Base-by-base conservation (phyloP, 768 basidiomycete species). In the Lactarius trivialis region DNA sequence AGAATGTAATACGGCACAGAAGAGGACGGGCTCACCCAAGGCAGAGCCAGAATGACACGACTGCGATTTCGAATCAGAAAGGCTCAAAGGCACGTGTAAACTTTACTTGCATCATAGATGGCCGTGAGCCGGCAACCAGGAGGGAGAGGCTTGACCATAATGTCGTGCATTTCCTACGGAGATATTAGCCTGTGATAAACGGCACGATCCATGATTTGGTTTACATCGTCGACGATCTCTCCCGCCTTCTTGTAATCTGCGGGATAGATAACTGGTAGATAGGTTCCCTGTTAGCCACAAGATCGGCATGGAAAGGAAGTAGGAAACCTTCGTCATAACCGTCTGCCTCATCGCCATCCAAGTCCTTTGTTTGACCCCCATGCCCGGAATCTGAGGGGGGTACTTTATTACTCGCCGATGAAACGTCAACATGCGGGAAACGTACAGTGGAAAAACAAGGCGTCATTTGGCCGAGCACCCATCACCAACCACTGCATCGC, bases 331-430 rank as follows among this genome's bases (percentile, higher is more conserved):
- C 91, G 65, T 94, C 91, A 58, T 76, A 82, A 7, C 93, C 93
- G 68, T 91, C 88, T 0, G 78, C 74, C 73, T 95, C 87, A 67
- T 92, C 91, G 3, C 89, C 90, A 66, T 91, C 81, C 1, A 74
- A 63, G 73, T 97, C 93, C 57, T 78, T 79, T 3, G 87, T 85
- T 70, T 95, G 94, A 11, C 94, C 96, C n/a, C 97, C 96, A 68
- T 98, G 95, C 0, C 95, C 96, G 1, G 94, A 96, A 74, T 92
- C 89, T 90, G 60, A 4, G 34, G 28, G 58, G 28, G 58, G 8
- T 26, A 24, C 15, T 11, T 60, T 8, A 36, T 32, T 7, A 4
- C 21, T 19, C 4, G 28, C 24, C 21, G 14, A 54, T 28, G 3
- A 7, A 60, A 21, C n/a, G 14, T 30, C n/a, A 14, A 28, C 3